Evolutionary conservation across 352 stramenopile genomes (phyloP).

Genomic region (Globisporangium acanthophoron): DNA sequence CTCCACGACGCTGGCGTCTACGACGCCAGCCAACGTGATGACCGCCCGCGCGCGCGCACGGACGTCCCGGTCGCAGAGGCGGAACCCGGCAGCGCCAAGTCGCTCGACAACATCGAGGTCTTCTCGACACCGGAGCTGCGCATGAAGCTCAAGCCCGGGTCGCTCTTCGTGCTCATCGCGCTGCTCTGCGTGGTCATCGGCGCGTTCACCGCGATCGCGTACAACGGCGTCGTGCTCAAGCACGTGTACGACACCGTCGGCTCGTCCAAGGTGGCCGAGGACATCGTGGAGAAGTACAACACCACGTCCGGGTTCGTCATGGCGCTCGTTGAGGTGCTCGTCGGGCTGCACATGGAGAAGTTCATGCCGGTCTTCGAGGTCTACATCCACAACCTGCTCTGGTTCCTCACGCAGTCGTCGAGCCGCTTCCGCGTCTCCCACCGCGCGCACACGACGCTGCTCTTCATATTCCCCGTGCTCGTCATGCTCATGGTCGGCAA

Average conservation of each 20-base stretch:
- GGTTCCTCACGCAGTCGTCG: conserved; percentile 18
- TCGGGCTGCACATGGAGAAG: conserved; percentile 27
- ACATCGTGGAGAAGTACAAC: conserved; percentile 11
- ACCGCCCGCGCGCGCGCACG: not conserved
- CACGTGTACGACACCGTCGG: conserved; percentile 8
- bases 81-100: not conserved
- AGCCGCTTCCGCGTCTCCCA: conserved; percentile 5
- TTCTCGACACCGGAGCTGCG: not conserved
- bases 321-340: conserved; percentile 32
- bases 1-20: not conserved
- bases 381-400: conserved; percentile 46
- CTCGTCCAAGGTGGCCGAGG: conserved; percentile 2
- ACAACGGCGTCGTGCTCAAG: conserved; percentile 6
- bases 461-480: conserved; percentile 36
- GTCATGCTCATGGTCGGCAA: conserved; percentile 39
- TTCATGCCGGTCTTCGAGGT: conserved; percentile 34
- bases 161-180: conserved; percentile 3
- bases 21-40: not conserved
- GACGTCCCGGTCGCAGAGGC: not conserved
- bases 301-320: conserved; percentile 9
- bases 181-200: not conserved
- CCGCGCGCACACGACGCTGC: conserved; percentile 12
- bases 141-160: conserved; percentile 1
- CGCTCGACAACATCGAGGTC: conserved; percentile 5
- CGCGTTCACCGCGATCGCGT: conserved; percentile 2